phyloP scores from a whole-genome alignment of 768 basidiomycete species.

The Boletus edulis region DNA sequence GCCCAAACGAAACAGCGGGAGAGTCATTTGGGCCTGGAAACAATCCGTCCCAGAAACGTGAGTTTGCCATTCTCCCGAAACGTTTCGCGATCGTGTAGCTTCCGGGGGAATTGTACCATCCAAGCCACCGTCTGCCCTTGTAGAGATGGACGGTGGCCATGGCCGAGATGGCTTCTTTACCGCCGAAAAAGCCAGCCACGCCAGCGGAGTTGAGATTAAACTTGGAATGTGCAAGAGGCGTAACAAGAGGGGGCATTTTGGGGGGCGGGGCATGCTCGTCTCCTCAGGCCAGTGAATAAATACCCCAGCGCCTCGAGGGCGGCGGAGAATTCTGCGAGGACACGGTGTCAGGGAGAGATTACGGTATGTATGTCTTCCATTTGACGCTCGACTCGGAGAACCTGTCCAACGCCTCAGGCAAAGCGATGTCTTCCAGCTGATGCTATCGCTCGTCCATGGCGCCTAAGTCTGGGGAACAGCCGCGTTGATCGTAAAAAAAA shows the following conservation, averaged over 20 bases:
- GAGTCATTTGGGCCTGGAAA: conserved; percentile 31
- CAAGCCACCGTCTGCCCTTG: conserved; percentile 31
- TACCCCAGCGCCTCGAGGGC: neutral
- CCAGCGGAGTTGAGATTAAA: conserved; percentile 30
- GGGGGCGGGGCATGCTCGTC: neutral
- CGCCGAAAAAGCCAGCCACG: conserved; percentile 37
- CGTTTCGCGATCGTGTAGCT: conserved; percentile 31
- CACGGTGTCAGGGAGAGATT: neutral
- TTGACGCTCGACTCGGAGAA: neutral
- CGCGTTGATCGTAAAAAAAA: too few relatives aligned
- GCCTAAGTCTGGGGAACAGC: neutral
- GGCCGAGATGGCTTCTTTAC: conserved; percentile 34
- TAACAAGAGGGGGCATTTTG: conserved; percentile 10
- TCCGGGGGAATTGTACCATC: conserved; percentile 38
- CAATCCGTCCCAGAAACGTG: conserved; percentile 32
- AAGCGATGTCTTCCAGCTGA: neutral
- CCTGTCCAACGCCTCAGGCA: neutral
- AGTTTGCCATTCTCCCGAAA: conserved; percentile 32
- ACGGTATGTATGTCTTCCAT: neutral
- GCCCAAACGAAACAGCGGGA: conserved; percentile 26
- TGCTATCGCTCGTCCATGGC: neutral
- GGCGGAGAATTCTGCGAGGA: neutral
- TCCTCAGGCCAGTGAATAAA: neutral
- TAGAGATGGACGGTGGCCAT: conserved; percentile 34
- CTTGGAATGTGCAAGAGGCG: conserved; percentile 4